These are phyloP conservation scores for Hypoxylon sp. DNA, from an alignment of 2,329 filamentous ascomycete species.

Conservation along the genomic window DNA sequence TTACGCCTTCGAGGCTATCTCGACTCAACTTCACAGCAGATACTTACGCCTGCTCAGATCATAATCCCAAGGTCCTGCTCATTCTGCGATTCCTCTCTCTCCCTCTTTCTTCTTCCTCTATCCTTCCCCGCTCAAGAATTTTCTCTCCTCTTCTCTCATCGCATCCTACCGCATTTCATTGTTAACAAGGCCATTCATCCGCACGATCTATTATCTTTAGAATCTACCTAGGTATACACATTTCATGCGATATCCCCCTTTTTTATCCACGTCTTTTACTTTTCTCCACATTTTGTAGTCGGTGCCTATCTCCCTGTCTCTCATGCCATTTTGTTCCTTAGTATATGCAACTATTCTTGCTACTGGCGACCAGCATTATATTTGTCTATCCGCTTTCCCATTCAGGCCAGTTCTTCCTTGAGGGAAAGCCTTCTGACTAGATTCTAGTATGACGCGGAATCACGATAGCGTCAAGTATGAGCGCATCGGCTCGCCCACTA, in stretches of 20 bases:
- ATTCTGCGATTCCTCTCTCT: neutral
- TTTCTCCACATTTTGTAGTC: neutral
- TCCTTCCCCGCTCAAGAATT: conserved; percentile 5
- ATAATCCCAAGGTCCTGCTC: neutral
- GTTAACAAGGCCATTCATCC: neutral
- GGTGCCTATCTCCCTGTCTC: neutral
- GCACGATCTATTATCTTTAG: neutral
- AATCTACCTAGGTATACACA: neutral
- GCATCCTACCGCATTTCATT: neutral
- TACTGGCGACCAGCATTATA: neutral
- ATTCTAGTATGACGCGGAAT: conserved; percentile 32
- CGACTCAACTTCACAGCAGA: conserved; percentile 42
- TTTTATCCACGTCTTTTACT: neutral
- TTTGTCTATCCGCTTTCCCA: neutral
- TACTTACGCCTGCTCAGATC: conserved; percentile 10
- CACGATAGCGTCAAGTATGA: conserved; percentile 44
- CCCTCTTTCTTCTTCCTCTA: conserved; percentile 1
- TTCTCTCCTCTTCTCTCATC: conserved; percentile 12
- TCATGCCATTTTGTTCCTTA: neutral
- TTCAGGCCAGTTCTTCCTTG: neutral
- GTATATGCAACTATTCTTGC: neutral
- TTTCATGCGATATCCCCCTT: neutral
- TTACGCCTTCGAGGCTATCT: conserved; percentile 18
- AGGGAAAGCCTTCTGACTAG: conserved; percentile 5
- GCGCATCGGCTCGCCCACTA: conserved; percentile 33